phyloP scores from a whole-genome alignment of 108 stramenopile species.

The Nitzschia sp. region DNA sequence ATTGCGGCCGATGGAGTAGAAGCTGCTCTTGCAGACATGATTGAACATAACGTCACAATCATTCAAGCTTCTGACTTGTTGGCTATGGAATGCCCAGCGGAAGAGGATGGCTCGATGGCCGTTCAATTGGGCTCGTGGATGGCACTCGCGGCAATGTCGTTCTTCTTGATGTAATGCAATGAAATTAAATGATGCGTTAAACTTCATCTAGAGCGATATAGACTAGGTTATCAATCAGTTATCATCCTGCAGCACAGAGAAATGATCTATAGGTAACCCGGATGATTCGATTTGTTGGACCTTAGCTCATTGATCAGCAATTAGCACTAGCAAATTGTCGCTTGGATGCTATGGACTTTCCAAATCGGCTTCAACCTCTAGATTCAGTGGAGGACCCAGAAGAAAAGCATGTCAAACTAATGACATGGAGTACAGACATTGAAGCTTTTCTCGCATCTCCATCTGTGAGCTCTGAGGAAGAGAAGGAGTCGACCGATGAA shows the following conservation, averaged over 20 bases:
- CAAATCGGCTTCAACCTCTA: neutral
- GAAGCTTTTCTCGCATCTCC: constrained; percentile 24
- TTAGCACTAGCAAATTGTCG: no score
- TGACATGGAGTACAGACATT: constrained; percentile 22
- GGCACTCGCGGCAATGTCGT: no score
- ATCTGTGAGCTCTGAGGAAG: neutral
- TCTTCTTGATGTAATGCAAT: no score
- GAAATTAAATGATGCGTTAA: no score
- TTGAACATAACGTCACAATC: neutral
- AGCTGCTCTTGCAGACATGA: neutral
- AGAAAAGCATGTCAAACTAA: no score
- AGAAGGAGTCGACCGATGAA: neutral
- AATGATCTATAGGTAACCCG: no score
- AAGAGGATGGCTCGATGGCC: neutral
- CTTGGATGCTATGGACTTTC: constrained; percentile 16
- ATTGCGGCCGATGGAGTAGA: constrained; percentile 2
- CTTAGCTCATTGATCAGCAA: neutral
- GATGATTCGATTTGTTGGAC: no score
- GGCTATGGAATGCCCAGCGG: neutral
- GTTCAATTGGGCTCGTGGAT: no score
- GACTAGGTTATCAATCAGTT: no score
- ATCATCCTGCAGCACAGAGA: no score
- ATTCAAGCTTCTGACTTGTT: neutral
- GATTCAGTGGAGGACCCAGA: neutral
- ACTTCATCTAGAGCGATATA: no score